These are phyloP conservation scores for Sistotremastrum suecicum DNA, from an alignment of 768 basidiomycete genomes.

Conservation along the genomic window DNA sequence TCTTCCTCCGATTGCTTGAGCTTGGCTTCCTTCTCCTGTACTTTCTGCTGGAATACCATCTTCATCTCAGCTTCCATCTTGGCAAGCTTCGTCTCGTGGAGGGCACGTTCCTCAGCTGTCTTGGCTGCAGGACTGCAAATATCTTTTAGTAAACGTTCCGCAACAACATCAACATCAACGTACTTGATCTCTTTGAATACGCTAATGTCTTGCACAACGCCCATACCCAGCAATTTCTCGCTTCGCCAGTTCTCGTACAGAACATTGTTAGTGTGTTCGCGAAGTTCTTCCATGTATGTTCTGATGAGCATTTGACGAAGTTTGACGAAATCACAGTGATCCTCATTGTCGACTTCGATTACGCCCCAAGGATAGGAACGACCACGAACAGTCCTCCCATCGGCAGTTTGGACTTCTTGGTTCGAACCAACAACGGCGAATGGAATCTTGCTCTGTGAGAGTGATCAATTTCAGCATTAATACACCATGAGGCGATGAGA, in stretches of 20 bases:
- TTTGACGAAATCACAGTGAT: slow-evolving; percentile 99
- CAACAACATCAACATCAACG: slow-evolving; percentile 18
- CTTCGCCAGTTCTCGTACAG: slow-evolving; percentile 98
- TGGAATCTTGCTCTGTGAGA: slow-evolving; percentile 72
- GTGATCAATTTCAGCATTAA: neutral
- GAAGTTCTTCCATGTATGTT: slow-evolving; percentile 98
- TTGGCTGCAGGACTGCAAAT: slow-evolving; percentile 75
- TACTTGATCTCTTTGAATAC: slow-evolving; percentile 99
- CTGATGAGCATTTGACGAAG: slow-evolving; percentile 98
- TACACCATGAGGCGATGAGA: no score
- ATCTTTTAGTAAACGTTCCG: no score
- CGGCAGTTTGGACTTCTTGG: slow-evolving; percentile 61
- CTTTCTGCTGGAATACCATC: slow-evolving; percentile 99
- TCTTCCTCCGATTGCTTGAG: slow-evolving; percentile 99
- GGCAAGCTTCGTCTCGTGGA: slow-evolving; percentile 94
- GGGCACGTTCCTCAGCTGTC: slow-evolving; percentile 87
- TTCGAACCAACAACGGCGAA: slow-evolving; percentile 98
- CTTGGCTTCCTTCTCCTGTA: slow-evolving; percentile 98
- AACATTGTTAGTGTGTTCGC: slow-evolving; percentile 91
- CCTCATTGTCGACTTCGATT: slow-evolving; percentile 98
- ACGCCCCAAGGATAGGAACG: slow-evolving; percentile 98
- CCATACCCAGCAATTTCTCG: slow-evolving; percentile 93
- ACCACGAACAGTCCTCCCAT: slow-evolving; percentile 87
- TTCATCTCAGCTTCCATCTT: slow-evolving; percentile 99
- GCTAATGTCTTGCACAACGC: slow-evolving; percentile 90